These are phyloP conservation scores for Crithidia fasciculata DNA, from an alignment of 208 protist genomes.

Conservation along the genomic window DNA sequence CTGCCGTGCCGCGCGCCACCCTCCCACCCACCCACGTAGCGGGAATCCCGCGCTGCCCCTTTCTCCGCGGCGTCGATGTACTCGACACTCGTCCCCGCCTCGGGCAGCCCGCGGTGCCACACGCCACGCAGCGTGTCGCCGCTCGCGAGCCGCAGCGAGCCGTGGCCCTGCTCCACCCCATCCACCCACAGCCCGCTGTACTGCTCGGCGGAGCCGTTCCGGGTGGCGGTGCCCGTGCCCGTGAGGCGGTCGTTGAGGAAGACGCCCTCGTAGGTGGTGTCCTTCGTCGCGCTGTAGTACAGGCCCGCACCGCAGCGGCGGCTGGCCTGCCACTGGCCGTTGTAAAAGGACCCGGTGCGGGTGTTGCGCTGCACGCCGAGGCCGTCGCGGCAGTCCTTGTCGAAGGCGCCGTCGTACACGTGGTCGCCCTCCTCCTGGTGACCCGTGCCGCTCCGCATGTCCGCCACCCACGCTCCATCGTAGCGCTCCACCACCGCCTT, in stretches of 20 bases:
- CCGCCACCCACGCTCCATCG: constrained; percentile 74
- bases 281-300: constrained; percentile 57
- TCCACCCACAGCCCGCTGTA: constrained; percentile 89
- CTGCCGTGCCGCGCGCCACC: constrained; percentile 61
- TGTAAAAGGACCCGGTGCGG: constrained; percentile 77
- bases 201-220: constrained; percentile 24
- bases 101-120: constrained; percentile 74
- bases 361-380: constrained; percentile 54
- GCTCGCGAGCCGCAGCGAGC: constrained; percentile 72
- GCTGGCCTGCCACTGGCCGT: constrained; percentile 74
- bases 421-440: constrained; percentile 54
- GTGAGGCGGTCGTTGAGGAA: constrained; percentile 81
- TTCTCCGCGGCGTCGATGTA: constrained; percentile 46
- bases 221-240: constrained; percentile 47
- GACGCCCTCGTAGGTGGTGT: constrained; percentile 73
- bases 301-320: constrained; percentile 62
- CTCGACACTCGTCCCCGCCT: constrained; percentile 67
- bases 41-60: constrained; percentile 35
- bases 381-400: constrained; percentile 59
- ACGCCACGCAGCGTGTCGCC: constrained; percentile 76
- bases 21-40: constrained; percentile 86
- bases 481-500: constrained; percentile 49
- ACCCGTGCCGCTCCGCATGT: constrained; percentile 77
- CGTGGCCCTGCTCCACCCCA: constrained; percentile 80
- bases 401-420: constrained; percentile 82